Percentiles rank a stretch among this genome's conserved stretches.
Conservation (phyloP, 2,329 filamentous ascomycete genomes). For the Zymoseptoria tritici region DNA sequence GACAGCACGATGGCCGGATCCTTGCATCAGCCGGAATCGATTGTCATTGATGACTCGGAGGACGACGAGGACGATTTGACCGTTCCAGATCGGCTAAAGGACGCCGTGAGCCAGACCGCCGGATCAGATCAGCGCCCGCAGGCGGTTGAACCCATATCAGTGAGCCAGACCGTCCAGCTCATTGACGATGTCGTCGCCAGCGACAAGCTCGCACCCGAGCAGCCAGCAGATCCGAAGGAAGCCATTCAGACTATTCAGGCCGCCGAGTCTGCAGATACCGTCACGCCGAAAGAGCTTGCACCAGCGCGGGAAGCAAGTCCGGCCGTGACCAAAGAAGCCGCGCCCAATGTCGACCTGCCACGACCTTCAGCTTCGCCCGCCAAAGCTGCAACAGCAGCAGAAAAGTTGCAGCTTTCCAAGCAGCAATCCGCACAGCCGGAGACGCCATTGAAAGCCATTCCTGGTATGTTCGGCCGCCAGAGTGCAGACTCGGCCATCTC, state of each 20-base stretch:
- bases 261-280: not conserved
- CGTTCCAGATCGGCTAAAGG: not conserved
- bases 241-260: not conserved
- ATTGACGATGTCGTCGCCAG: not conserved
- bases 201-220: not conserved
- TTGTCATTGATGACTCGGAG: not conserved
- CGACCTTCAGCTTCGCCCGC: not conserved
- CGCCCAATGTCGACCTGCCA: too few relatives aligned
- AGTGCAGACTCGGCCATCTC: slow-evolving; percentile 8
- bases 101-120: not conserved
- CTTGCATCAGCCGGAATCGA: not conserved
- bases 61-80: not conserved
- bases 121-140: not conserved
- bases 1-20: not conserved
- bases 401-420: not conserved
- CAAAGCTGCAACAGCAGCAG: not conserved
- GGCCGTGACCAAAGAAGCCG: not conserved
- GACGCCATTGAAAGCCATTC: not conserved
- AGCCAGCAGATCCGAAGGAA: not conserved
- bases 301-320: not conserved
- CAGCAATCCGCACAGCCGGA: not conserved
- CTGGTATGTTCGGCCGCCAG: slow-evolving; percentile 12
- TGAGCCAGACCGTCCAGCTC: not conserved
- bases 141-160: not conserved
- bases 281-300: not conserved